A percentile compares a stretch with the other conserved stretches of the same genome.
Conservation (phyloP, 208 protist species). For the Acanthamoeba lugdunensis region DNA sequence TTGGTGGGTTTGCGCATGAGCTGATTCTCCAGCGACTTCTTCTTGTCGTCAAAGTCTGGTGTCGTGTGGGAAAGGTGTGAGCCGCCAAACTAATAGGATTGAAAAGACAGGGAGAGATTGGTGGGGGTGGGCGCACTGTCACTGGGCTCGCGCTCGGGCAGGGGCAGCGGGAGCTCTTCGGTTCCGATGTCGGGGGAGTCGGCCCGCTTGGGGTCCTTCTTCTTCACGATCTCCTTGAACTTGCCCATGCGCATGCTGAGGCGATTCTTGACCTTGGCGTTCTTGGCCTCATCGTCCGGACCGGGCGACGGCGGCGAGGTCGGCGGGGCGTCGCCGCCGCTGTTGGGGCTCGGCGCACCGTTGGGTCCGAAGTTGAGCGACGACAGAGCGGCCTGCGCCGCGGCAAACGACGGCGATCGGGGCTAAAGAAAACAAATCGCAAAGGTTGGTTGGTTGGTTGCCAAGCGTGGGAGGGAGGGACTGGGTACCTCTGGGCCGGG, state of each 20-base stretch:
- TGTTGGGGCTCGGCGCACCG: neutral
- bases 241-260: conserved; percentile 68
- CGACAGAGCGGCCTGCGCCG: conserved; percentile 47
- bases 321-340: neutral
- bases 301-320: conserved; percentile 1
- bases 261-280: conserved; percentile 60
- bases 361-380: neutral
- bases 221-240: conserved; percentile 54
- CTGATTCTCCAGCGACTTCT: conserved; percentile 39
- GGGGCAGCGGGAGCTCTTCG: neutral
- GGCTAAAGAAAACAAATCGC: neutral
- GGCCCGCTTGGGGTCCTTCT: neutral
- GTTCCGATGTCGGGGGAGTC: neutral
- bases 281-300: conserved; percentile 28
- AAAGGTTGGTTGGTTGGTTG: neutral
- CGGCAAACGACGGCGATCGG: conserved; percentile 41
- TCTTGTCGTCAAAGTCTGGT: conserved; percentile 50
- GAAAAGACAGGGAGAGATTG: neutral
- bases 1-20: conserved; percentile 21
- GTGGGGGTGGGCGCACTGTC: neutral
- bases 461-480: neutral
- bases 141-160: conserved; percentile 5
- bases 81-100: neutral
- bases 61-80: neutral
- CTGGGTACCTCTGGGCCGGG: neutral